A percentile compares a stretch with the other conserved stretches of the same genome.
Evolutionary conservation across 805 yeast genomes (phyloP).

Genomic region (Sungouiella blattae): DNA sequence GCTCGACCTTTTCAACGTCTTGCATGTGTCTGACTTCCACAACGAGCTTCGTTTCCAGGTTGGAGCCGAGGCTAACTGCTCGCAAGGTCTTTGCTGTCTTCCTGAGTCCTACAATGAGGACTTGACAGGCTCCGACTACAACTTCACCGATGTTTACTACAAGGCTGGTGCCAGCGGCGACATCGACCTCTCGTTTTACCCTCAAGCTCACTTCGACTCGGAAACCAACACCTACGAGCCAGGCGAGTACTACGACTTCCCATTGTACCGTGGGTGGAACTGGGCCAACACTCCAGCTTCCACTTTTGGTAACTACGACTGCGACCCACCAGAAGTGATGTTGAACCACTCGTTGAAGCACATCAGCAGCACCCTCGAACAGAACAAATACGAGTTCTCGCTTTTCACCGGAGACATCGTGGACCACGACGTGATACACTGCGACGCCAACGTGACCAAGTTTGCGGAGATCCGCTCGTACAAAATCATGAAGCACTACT

Average conservation of each 20-base stretch:
- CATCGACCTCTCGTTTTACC: conserved; percentile 24
- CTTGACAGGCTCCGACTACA: conserved; percentile 21
- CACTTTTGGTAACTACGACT: conserved; percentile 56
- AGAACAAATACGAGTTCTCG: conserved; percentile 51
- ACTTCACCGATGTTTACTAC: conserved; percentile 27
- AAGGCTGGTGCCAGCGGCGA: conserved; percentile 10
- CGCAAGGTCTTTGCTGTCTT: conserved; percentile 58
- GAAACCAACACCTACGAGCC: conserved; percentile 21
- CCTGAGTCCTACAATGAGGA: conserved; percentile 41
- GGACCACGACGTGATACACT: conserved; percentile 57
- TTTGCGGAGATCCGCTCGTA: conserved; percentile 72
- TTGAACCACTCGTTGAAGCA: conserved; percentile 55
- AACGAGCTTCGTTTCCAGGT: conserved; percentile 50
- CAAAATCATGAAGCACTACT: conserved; percentile 49
- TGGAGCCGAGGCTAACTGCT: conserved; percentile 59
- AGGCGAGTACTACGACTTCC: conserved; percentile 34
- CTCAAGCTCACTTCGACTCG: conserved; percentile 27
- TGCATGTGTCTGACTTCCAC: conserved; percentile 68
- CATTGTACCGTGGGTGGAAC: conserved; percentile 24
- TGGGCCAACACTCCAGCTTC: conserved; percentile 50
- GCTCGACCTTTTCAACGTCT: conserved; percentile 49
- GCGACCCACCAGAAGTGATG: conserved; percentile 65
- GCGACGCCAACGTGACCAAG: conserved; percentile 59
- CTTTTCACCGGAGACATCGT: conserved; percentile 73
- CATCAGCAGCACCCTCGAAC: conserved; percentile 29